Percentiles rank a stretch among this genome's conserved stretches.
Evolutionary conservation across 2,329 filamentous ascomycete species (phyloP).

Genomic region (Fusarium austroafricanum): DNA sequence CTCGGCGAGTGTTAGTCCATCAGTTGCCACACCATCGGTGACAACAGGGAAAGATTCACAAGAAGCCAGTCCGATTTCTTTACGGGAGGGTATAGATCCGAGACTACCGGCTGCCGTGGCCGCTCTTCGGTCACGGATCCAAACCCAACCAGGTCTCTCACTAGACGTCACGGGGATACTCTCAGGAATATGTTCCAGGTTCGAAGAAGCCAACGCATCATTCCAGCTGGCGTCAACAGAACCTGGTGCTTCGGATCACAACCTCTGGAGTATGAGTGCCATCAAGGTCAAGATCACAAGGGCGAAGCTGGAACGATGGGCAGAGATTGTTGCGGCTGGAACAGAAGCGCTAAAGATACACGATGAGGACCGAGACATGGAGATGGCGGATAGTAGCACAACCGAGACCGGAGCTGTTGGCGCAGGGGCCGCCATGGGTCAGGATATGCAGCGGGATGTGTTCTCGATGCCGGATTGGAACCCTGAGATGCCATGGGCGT

Average conservation of each 20-base stretch:
- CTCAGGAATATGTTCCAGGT: constrained; percentile 54
- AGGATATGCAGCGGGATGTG: constrained; percentile 42
- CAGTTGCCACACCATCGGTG: background rate
- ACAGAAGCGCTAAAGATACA: constrained; percentile 44
- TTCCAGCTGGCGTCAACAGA: constrained; percentile 50
- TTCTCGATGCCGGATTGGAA: constrained; percentile 45
- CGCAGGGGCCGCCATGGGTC: constrained; percentile 10
- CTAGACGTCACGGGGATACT: constrained; percentile 60
- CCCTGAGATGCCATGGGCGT: constrained; percentile 46
- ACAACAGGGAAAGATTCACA: constrained; percentile 31
- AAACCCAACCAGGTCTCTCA: constrained; percentile 57
- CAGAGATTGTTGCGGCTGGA: constrained; percentile 57
- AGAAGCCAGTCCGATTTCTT: constrained; percentile 32
- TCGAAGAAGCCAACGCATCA: constrained; percentile 57
- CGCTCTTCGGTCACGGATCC: constrained; percentile 55
- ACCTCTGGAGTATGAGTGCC: constrained; percentile 61
- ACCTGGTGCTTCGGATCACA: constrained; percentile 54
- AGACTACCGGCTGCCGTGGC: constrained; percentile 55
- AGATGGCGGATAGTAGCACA: constrained; percentile 18
- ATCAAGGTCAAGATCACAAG: constrained; percentile 60
- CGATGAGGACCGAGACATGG: constrained; percentile 31
- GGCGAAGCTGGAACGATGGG: constrained; percentile 60
- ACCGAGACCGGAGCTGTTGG: constrained; percentile 7
- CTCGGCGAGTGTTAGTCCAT: constrained; percentile 20
- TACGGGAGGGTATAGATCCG: constrained; percentile 52